These are phyloP conservation scores for Neovahlkampfia damariscottae DNA, from an alignment of 78 protist genomes.

Conservation along the genomic window DNA sequence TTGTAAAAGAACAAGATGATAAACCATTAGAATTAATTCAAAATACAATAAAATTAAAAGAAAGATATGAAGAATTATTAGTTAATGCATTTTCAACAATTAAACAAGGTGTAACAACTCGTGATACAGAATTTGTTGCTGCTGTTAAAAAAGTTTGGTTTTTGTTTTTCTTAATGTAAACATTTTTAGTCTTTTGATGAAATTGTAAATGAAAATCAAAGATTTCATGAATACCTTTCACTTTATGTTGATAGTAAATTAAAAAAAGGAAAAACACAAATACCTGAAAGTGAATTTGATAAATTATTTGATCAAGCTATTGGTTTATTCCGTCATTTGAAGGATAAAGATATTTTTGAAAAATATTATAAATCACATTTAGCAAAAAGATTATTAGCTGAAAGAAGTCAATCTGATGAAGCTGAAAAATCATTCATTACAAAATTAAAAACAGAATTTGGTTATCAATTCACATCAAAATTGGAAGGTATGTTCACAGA, in stretches of 20 bases:
- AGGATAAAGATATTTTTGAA: slow-evolving; percentile 90
- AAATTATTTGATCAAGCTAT: slow-evolving; percentile 9
- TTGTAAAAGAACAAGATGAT: background rate
- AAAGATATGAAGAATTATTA: slow-evolving; percentile 10
- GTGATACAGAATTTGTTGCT: background rate
- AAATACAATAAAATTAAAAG: background rate
- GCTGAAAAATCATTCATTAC: slow-evolving; percentile 67
- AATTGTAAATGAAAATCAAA: slow-evolving; percentile 13
- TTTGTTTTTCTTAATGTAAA: too few species aligned
- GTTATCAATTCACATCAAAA: slow-evolving; percentile 78
- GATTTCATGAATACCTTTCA: slow-evolving; percentile 22
- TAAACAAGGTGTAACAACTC: background rate
- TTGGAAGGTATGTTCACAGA: slow-evolving; percentile 85
- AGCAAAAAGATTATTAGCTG: slow-evolving; percentile 73
- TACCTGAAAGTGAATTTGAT: slow-evolving; percentile 10
- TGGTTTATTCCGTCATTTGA: slow-evolving; percentile 58
- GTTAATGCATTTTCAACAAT: background rate
- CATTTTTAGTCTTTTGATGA: background rate
- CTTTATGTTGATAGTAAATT: slow-evolving; percentile 12
- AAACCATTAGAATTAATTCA: slow-evolving; percentile 11
- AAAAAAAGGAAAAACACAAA: slow-evolving; percentile 3
- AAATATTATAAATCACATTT: slow-evolving; percentile 85
- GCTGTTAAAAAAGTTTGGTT: background rate
- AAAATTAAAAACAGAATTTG: slow-evolving; percentile 79
- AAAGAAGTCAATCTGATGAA: slow-evolving; percentile 56